These are phyloP conservation scores for Antrodiella citrinella DNA, from an alignment of 768 basidiomycete species.

Conservation along the genomic window DNA sequence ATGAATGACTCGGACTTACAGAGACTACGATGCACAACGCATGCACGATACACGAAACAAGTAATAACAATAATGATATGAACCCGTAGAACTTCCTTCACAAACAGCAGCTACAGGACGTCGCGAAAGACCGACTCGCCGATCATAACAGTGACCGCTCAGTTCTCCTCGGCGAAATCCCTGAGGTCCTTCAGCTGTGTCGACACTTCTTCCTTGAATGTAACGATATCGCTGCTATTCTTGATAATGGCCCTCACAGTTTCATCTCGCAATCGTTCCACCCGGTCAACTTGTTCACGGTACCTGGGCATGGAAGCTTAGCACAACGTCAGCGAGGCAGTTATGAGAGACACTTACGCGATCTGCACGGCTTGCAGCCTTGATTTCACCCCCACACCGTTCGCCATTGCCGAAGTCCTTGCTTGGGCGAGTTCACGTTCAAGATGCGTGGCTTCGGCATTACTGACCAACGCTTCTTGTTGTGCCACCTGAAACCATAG, in stretches of 20 bases:
- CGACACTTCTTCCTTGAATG: conserved; percentile 75
- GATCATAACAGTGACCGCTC: neutral
- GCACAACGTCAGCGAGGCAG: conserved; percentile 1
- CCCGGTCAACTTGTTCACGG: conserved; percentile 72
- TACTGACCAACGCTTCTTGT: conserved; percentile 62
- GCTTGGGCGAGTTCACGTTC: conserved; percentile 71
- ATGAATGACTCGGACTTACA: too few relatives aligned
- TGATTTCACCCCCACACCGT: conserved; percentile 78
- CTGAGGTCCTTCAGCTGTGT: conserved; percentile 59
- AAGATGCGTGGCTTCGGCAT: conserved; percentile 54
- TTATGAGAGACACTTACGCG: conserved; percentile 41
- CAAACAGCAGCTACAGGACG: neutral
- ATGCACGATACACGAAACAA: neutral
- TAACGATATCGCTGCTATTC: conserved; percentile 75
- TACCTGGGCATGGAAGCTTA: conserved; percentile 37
- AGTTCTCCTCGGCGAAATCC: conserved; percentile 55
- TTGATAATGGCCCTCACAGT: conserved; percentile 76
- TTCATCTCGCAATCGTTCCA: conserved; percentile 67
- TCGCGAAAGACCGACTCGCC: too few relatives aligned
- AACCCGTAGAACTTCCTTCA: neutral
- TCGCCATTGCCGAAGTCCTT: conserved; percentile 65
- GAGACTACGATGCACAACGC: too few relatives aligned
- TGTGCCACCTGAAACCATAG: conserved; percentile 54
- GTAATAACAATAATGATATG: neutral
- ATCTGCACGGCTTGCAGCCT: conserved; percentile 71